A percentile compares a stretch with the other conserved stretches of the same genome.
These are phyloP conservation scores for Ustilago loliicola DNA, from an alignment of 1,284 basidiomycete genomes.

Conservation along the genomic window DNA sequence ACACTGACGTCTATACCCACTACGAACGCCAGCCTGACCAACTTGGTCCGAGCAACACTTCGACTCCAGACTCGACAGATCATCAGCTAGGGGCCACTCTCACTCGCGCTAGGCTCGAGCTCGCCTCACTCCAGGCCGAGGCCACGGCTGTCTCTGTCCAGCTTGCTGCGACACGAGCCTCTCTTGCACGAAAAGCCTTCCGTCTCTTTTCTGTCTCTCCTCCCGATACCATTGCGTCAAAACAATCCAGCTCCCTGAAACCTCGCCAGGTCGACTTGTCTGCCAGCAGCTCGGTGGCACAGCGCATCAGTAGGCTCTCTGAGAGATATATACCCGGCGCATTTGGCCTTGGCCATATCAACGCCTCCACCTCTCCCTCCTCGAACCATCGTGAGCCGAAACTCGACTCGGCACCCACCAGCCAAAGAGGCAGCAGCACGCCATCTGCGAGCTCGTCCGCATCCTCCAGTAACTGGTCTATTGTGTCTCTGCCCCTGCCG, in stretches of 20 bases:
- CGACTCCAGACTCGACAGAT: slow-evolving; percentile 11
- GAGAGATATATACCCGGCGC: slow-evolving; percentile 57
- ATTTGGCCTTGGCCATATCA: slow-evolving; percentile 27
- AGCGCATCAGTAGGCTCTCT: slow-evolving; percentile 43
- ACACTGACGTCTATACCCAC: slow-evolving; percentile 48
- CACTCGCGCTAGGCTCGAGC: slow-evolving; percentile 22
- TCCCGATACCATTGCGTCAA: slow-evolving; percentile 13
- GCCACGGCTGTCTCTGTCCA: slow-evolving; percentile 17
- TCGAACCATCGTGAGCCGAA: neutral
- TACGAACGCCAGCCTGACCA: slow-evolving; percentile 21
- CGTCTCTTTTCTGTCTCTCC: slow-evolving; percentile 39
- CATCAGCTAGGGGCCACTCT: slow-evolving; percentile 34
- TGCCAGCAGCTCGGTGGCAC: slow-evolving; percentile 38
- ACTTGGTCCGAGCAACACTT: neutral
- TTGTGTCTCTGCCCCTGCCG: slow-evolving; percentile 48
- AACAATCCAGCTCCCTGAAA: neutral
- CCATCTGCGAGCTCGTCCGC: neutral
- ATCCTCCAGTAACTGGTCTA: slow-evolving; percentile 49
- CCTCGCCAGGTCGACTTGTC: slow-evolving; percentile 29
- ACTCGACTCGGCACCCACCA: slow-evolving; percentile 1
- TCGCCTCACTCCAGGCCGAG: slow-evolving; percentile 30
- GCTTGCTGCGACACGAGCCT: slow-evolving; percentile 33
- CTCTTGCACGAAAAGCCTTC: slow-evolving; percentile 48
- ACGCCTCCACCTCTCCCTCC: slow-evolving; percentile 10
- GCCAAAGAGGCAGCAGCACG: neutral